A percentile compares a stretch with the other conserved stretches of the same genome.
Evolutionary conservation across 768 basidiomycete species (phyloP).

Genomic region (Auriscalpium vulgare): DNA sequence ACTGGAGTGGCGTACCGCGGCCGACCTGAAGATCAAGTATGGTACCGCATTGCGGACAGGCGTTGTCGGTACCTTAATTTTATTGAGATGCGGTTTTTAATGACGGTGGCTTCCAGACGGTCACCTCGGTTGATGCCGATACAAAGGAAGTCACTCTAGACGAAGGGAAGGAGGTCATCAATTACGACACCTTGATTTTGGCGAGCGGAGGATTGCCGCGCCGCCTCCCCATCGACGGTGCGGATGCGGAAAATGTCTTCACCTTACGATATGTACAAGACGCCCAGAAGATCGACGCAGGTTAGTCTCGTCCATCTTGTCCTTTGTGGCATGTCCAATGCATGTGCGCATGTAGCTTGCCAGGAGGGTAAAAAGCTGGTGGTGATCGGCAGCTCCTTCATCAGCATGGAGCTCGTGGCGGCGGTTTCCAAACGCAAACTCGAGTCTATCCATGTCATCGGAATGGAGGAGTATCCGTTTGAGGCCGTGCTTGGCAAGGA

Average conservation of each 20-base stretch:
- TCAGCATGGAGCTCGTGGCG: conserved; percentile 87
- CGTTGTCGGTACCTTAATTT: conserved; percentile 18
- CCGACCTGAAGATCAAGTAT: conserved; percentile 72
- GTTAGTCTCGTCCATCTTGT: conserved; percentile 27
- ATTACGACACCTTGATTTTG: conserved; percentile 74
- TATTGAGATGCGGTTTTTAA: not conserved
- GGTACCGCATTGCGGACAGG: conserved; percentile 59
- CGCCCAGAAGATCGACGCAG: conserved; percentile 61
- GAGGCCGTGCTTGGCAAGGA: conserved; percentile 74
- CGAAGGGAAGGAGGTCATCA: conserved; percentile 45
- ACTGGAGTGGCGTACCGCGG: conserved; percentile 61
- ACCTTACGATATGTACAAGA: conserved; percentile 67
- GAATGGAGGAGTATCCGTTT: conserved; percentile 77
- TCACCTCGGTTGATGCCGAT: conserved; percentile 58
- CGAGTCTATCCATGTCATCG: conserved; percentile 76
- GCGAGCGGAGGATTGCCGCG: conserved; percentile 71
- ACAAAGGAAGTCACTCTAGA: conserved; percentile 58
- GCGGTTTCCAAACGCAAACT: conserved; percentile 67
- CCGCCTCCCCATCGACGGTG: conserved; percentile 69
- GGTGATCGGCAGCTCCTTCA: conserved; percentile 85
- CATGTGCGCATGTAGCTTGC: conserved; percentile 31
- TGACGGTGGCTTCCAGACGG: conserved; percentile 36
- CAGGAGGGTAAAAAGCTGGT: conserved; percentile 72
- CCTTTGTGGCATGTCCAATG: no score
- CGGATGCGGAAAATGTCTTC: conserved; percentile 66